Evolutionary conservation across 306 rosid species (phyloP), one percentile per base, ranked within the genome.

Genomic region (Prunus mongolica): DNA sequence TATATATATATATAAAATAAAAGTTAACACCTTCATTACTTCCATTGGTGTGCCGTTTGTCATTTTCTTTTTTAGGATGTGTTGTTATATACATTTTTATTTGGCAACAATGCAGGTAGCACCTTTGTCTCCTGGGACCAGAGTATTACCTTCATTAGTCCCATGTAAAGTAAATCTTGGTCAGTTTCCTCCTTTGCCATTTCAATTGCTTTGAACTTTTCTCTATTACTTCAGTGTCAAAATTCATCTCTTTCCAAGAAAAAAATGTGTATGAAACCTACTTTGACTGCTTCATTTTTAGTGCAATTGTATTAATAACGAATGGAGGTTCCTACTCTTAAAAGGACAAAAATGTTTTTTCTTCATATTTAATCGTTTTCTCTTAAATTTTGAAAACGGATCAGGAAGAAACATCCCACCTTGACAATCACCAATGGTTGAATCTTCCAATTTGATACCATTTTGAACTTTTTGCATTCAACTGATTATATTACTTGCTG

Each of bases 161-260:
- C 82, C 71, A 20, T 49, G 80, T 76, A 87, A 79, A 68, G 71
- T 83, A 67, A 83, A 64, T 63, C 76, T 71, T 9, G 88, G 97
- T 91, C 38, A 27, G 77, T 24, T 81, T 65, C 41, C 77, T 67
- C 76, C 30, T 20, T 16, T 60, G 58, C 58, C 28, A 18, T 52
- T 69, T 41, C 64, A 49, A 30, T 24, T 38, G 15, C 16, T 46
- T 19, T 60, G 7, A 12, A 6, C 16, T 4, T 44, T 49, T 19
- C 27, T 3, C 6, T 74, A 4, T 34, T 70, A 51, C 50, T 66
- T 27, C 10, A 7, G 3, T 24, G 56, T 65, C 12, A 19, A 65
- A 65, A 38, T 16, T n/a, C 18, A 50, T 4, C 16, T 69, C 15
- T 50, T 49, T 4, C 44, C 2, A 12, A 49, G 27, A 28, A 3